Conservation (phyloP, 2,329 filamentous ascomycete species). For the Colletotrichum sp. region DNA sequence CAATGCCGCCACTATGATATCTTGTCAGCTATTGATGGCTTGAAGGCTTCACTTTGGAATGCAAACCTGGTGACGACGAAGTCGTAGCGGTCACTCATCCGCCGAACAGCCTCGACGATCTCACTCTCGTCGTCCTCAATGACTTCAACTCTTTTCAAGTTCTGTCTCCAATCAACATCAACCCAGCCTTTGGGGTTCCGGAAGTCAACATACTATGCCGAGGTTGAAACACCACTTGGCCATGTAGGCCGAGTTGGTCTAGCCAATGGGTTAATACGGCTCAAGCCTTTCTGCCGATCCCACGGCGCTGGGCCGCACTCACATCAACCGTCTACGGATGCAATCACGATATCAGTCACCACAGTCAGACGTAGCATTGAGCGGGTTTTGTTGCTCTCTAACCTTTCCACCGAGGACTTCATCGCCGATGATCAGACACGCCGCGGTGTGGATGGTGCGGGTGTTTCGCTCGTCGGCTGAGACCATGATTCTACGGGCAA, state of each 20-base stretch:
- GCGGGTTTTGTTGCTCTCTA: conserved; percentile 8
- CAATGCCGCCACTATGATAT: conserved; percentile 77
- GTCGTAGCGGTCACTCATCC: conserved; percentile 91
- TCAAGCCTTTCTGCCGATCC: background rate
- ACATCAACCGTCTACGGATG: conserved; percentile 42
- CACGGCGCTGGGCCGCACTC: conserved; percentile 24
- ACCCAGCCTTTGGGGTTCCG: too few relatives aligned
- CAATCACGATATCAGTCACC: background rate
- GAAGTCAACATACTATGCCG: conserved; percentile 56
- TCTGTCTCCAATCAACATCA: conserved; percentile 39
- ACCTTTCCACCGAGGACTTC: conserved; percentile 96
- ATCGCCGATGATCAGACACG: conserved; percentile 95
- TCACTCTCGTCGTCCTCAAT: conserved; percentile 92
- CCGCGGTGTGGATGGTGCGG: conserved; percentile 84
- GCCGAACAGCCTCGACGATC: conserved; percentile 83
- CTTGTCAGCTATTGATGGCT: conserved; percentile 13
- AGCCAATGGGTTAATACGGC: conserved; percentile 16
- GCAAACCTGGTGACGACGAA: conserved; percentile 83
- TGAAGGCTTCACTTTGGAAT: background rate
- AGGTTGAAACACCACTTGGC: conserved; percentile 69
- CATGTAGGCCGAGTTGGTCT: conserved; percentile 70
- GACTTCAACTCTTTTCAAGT: conserved; percentile 87
- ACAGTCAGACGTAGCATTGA: background rate
- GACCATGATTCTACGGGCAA: conserved; percentile 45
- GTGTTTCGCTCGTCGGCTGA: conserved; percentile 60